These are phyloP conservation scores for Dactylorhiza incarnata DNA, from an alignment of 106 monocot species.

Conservation along the genomic window DNA sequence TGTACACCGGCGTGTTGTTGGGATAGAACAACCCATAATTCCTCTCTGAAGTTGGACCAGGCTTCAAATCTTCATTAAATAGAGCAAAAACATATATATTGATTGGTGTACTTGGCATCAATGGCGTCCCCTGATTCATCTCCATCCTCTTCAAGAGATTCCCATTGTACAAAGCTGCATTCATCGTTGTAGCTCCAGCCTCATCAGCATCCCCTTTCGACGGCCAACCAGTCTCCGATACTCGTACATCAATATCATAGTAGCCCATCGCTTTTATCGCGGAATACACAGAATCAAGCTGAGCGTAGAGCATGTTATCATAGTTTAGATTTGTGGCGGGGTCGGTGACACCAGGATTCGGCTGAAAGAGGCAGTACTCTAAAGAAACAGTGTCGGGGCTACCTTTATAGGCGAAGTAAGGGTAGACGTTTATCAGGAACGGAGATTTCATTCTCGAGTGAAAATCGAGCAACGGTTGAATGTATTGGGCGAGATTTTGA, in stretches of 20 bases:
- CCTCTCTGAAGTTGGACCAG: constrained; percentile 59
- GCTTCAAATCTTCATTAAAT: constrained; percentile 58
- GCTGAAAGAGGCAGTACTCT: constrained; percentile 46
- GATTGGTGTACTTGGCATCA: constrained; percentile 40
- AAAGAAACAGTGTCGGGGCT: constrained; percentile 30
- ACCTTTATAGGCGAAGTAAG: constrained; percentile 65
- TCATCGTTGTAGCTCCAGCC: constrained; percentile 40
- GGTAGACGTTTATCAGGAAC: constrained; percentile 62
- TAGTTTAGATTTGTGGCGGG: constrained; percentile 44
- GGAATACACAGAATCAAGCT: constrained; percentile 52
- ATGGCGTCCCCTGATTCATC: constrained; percentile 50
- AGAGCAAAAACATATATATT: constrained; percentile 56
- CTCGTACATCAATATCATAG: constrained; percentile 20
- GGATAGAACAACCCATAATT: constrained; percentile 69
- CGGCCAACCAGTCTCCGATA: constrained; percentile 77
- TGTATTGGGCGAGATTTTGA: constrained; percentile 29
- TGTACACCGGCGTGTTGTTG: constrained; percentile 37
- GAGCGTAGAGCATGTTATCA: constrained; percentile 73
- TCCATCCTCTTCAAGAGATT: constrained; percentile 47
- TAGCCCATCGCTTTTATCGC: constrained; percentile 50
- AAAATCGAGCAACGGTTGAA: constrained; percentile 43
- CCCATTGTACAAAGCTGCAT: constrained; percentile 53
- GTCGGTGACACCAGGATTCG: constrained; percentile 41
- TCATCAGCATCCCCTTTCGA: constrained; percentile 60
- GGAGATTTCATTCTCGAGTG: constrained; percentile 41